These are phyloP conservation scores for Oenanthe javanica DNA, from an alignment of 140 eudicot species.

Conservation along the genomic window DNA sequence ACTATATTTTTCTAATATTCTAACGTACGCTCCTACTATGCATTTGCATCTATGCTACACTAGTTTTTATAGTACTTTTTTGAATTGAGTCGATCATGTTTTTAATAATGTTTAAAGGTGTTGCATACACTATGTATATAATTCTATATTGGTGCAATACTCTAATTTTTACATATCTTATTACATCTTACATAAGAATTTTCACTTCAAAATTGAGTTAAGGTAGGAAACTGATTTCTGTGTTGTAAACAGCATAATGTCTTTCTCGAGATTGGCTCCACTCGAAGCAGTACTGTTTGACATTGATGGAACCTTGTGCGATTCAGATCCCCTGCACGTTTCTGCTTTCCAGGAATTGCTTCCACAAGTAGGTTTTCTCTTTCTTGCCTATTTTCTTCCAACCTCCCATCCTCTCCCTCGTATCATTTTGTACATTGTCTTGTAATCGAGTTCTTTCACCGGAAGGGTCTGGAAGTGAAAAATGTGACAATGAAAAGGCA, in stretches of 20 bases:
- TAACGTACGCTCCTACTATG: too few species aligned
- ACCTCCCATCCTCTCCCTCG: not conserved
- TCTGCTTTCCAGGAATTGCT: conserved; percentile 68
- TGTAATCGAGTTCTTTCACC: not conserved
- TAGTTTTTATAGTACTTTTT: too few species aligned
- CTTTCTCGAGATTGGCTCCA: conserved; percentile 55
- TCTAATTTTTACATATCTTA: not conserved
- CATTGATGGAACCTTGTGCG: conserved; percentile 79
- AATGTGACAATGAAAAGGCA: not conserved
- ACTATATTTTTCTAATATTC: too few species aligned
- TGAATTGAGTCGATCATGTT: too few species aligned
- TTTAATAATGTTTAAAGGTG: too few species aligned
- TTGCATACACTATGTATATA: too few species aligned
- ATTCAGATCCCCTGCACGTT: conserved; percentile 71
- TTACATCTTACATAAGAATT: not conserved
- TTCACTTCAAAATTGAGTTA: not conserved
- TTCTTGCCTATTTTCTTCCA: not conserved
- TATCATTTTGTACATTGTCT: not conserved
- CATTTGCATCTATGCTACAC: too few species aligned
- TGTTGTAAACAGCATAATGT: conserved; percentile 33
- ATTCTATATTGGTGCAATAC: not conserved
- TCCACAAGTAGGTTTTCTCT: conserved; percentile 42
- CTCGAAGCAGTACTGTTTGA: conserved; percentile 71
- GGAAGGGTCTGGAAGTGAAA: too few species aligned
- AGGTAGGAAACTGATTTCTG: not conserved